Conservation (phyloP, 495 filamentous ascomycete genomes). For the Neurospora sp. region DNA sequence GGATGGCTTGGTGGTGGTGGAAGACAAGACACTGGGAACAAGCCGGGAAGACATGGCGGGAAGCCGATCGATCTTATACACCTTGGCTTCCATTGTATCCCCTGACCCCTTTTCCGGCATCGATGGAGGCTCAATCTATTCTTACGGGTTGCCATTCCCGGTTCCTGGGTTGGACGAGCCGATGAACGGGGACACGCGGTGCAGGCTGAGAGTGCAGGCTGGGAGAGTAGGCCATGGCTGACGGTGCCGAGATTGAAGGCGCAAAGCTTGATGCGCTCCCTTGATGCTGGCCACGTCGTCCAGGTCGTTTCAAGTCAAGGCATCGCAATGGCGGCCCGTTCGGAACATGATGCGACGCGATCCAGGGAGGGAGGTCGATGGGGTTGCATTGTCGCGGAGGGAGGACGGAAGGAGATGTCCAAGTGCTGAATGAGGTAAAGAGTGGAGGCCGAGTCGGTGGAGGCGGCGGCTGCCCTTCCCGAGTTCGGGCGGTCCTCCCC, state of each 20-base stretch:
- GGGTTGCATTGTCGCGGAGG: slow-evolving; percentile 22
- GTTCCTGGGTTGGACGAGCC: background rate
- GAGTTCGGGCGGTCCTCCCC: background rate
- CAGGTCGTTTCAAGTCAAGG: background rate
- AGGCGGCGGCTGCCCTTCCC: background rate
- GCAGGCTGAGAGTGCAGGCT: background rate
- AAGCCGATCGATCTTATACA: background rate
- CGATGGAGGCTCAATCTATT: background rate
- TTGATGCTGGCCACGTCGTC: background rate
- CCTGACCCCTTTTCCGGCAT: background rate
- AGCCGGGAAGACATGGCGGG: background rate
- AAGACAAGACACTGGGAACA: background rate
- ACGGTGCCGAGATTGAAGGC: background rate
- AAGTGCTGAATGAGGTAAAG: background rate
- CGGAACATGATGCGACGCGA: background rate
- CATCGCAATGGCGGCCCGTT: slow-evolving; percentile 19
- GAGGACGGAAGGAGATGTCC: slow-evolving; percentile 12
- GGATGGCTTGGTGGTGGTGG: background rate
- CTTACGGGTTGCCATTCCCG: background rate
- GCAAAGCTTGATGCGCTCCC: background rate
- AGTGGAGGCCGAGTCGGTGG: background rate
- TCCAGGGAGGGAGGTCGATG: slow-evolving; percentile 3
- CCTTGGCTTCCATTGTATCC: background rate
- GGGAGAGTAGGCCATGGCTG: background rate
- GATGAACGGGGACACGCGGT: background rate